These are phyloP conservation scores for Vicia sativa DNA, from an alignment of 306 rosid genomes.

Conservation along the genomic window DNA sequence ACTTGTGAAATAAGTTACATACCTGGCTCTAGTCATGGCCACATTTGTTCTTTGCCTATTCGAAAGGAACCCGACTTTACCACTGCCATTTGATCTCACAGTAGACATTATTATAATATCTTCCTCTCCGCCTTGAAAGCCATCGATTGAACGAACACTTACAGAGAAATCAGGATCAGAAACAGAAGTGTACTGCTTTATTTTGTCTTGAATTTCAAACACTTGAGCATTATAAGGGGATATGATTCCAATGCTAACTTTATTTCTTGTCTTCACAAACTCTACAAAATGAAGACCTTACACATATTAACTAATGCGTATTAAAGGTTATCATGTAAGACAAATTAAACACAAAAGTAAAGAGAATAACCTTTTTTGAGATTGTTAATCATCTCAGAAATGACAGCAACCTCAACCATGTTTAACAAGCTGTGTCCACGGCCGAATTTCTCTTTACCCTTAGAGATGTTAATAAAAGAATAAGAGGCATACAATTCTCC, in stretches of 20 bases:
- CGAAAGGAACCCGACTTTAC: conserved; percentile 58
- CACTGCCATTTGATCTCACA: conserved; percentile 47
- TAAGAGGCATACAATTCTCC: conserved; percentile 38
- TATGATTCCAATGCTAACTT: conserved; percentile 59
- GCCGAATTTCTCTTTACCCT: conserved; percentile 48
- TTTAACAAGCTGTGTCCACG: conserved; percentile 41
- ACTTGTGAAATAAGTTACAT: background rate
- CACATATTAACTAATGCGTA: background rate
- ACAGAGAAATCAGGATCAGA: conserved; percentile 40
- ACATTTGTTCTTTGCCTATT: conserved; percentile 58
- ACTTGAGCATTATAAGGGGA: conserved; percentile 69
- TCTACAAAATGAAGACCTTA: conserved; percentile 4
- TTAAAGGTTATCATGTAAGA: background rate
- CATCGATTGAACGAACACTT: conserved; percentile 63
- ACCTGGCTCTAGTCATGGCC: conserved; percentile 71
- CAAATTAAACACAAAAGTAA: background rate
- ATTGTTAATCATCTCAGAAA: conserved; percentile 48
- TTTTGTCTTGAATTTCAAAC: conserved; percentile 47
- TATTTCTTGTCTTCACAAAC: conserved; percentile 28
- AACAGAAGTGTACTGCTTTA: conserved; percentile 32
- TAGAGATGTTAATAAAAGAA: conserved; percentile 43
- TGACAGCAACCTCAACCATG: conserved; percentile 51
- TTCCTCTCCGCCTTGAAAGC: conserved; percentile 76
- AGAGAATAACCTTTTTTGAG: conserved; percentile 50
- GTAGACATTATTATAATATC: conserved; percentile 58